phyloP scores from a whole-genome alignment of 169 alveolate genomes.

The Pseudocohnilembus persalinus region DNA sequence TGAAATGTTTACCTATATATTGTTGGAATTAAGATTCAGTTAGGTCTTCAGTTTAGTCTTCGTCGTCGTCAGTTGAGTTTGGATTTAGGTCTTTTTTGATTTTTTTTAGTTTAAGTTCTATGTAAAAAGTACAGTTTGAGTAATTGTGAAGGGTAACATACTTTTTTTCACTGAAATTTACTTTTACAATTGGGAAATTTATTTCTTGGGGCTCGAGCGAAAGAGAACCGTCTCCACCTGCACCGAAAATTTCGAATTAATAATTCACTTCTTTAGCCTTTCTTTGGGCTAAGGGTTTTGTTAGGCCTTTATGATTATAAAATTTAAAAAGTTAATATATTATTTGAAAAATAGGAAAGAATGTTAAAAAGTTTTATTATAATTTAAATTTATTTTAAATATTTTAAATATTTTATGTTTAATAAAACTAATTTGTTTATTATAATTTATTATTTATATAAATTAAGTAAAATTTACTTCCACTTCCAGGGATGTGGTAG shows the following conservation, averaged over 20 bases:
- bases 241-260: constrained; percentile 75
- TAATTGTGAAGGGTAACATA: constrained; percentile 67
- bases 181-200: constrained; percentile 81
- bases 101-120: constrained; percentile 67
- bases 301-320: constrained; percentile 1
- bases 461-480: constrained; percentile 42
- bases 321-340: too few relatives aligned
- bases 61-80: constrained; percentile 21
- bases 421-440: too few relatives aligned
- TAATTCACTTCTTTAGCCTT: constrained; percentile 50
- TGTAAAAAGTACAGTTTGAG: constrained; percentile 71
- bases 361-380: too few relatives aligned
- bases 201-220: constrained; percentile 58
- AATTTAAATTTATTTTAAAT: too few relatives aligned
- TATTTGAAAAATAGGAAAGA: too few relatives aligned
- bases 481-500: constrained; percentile 75
- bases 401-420: too few relatives aligned
- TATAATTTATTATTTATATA: constrained; percentile 23
- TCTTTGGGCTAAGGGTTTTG: constrained; percentile 32
- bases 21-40: constrained; percentile 35
- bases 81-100: constrained; percentile 62
- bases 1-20: constrained; percentile 55
- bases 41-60: constrained; percentile 43
- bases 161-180: constrained; percentile 70
- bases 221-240: constrained; percentile 81